A percentile compares a stretch with the other conserved stretches of the same genome.
Conservation (phyloP, 169 alveolate species). For the Cryptosporidium muris region DNA sequence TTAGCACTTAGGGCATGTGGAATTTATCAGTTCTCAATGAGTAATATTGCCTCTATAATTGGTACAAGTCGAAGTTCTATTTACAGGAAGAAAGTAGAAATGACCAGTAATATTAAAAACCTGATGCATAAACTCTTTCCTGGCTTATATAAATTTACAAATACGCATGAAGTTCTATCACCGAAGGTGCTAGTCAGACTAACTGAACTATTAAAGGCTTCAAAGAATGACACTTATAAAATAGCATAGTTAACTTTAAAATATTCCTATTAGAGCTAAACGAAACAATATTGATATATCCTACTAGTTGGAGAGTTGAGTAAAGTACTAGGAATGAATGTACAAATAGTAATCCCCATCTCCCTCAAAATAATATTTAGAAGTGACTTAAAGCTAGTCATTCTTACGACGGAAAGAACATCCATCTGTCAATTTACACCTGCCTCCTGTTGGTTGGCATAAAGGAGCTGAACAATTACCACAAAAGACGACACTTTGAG, state of each 20-base stretch:
- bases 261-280: background rate
- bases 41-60: conserved; percentile 11
- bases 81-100: conserved; percentile 5
- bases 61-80: conserved; percentile 39
- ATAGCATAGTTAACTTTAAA: background rate
- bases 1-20: conserved; percentile 22
- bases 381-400: conserved; percentile 63
- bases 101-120: conserved; percentile 5
- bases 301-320: background rate
- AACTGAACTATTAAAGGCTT: too few species aligned
- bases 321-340: background rate
- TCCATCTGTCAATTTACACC: conserved; percentile 93
- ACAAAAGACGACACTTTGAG: conserved; percentile 91
- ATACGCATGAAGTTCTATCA: background rate
- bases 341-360: background rate
- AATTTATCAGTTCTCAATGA: conserved; percentile 1
- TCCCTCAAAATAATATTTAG: background rate
- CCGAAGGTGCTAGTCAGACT: background rate
- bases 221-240: too few species aligned
- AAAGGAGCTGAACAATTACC: conserved; percentile 93
- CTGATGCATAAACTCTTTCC: conserved; percentile 36
- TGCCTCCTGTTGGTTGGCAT: conserved; percentile 98
- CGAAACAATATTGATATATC: background rate
- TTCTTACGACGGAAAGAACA: conserved; percentile 93
- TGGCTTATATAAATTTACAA: background rate